These are phyloP conservation scores for Beta lomatogona DNA, from an alignment of 179 eudicot species.

Conservation along the genomic window DNA sequence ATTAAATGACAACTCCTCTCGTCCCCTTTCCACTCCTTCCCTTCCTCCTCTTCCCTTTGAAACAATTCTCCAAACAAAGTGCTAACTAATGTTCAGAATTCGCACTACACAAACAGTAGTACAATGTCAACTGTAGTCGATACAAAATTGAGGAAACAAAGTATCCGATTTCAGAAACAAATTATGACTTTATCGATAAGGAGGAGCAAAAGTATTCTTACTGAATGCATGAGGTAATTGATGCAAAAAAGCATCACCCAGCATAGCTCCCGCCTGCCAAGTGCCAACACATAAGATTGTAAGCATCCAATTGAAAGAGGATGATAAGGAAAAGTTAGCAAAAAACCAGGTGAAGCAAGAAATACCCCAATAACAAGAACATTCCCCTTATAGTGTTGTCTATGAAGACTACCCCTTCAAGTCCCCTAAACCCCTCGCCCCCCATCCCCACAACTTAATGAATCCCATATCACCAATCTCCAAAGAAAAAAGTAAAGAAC, in stretches of 20 bases:
- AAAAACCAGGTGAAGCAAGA: neutral
- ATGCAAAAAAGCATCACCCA: constrained; percentile 98
- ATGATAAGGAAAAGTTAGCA: neutral
- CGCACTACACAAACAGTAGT: neutral
- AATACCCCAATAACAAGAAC: neutral
- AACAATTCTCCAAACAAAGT: neutral
- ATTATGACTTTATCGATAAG: neutral
- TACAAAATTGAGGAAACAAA: neutral
- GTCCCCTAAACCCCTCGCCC: neutral
- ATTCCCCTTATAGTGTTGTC: neutral
- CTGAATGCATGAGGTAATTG: constrained; percentile 97
- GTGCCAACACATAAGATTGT: constrained; percentile 36
- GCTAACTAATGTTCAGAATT: neutral
- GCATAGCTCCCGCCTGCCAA: constrained; percentile 97
- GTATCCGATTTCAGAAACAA: neutral
- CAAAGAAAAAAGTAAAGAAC: neutral
- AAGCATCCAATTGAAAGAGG: neutral
- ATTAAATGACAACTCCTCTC: neutral
- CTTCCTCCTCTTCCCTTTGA: neutral
- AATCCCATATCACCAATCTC: neutral
- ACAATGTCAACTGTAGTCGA: neutral
- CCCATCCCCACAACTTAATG: neutral
- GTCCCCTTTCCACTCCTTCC: neutral
- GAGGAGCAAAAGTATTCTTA: constrained; percentile 33
- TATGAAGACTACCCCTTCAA: neutral